phyloP scores from a whole-genome alignment of 1,284 basidiomycete genomes.

The Cutaneotrichosporon dermatis region DNA sequence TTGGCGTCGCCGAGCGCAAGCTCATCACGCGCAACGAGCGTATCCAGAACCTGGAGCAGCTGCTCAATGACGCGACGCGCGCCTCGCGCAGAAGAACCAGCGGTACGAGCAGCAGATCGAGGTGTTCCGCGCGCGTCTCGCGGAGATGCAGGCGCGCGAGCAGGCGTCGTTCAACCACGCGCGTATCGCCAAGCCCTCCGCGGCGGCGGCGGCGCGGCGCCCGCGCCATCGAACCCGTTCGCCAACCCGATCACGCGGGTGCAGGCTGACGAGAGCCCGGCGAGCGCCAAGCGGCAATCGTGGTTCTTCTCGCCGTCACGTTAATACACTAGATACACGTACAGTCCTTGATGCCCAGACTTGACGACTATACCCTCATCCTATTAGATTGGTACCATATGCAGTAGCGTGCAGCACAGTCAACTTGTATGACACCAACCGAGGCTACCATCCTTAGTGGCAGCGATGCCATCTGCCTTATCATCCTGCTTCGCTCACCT shows the following conservation, averaged over 20 bases:
- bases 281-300: conserved; percentile 20
- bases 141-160: conserved; percentile 78
- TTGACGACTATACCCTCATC: too few relatives aligned
- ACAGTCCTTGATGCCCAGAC: too few relatives aligned
- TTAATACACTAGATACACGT: not conserved
- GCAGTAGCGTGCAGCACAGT: too few relatives aligned
- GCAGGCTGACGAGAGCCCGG: conserved; percentile 39
- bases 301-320: conserved; percentile 28
- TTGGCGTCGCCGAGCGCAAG: conserved; percentile 93
- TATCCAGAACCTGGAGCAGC: conserved; percentile 88
- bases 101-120: conserved; percentile 91
- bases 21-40: conserved; percentile 92
- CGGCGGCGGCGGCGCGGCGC: conserved; percentile 66
- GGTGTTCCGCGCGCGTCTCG: conserved; percentile 83
- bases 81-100: conserved; percentile 84
- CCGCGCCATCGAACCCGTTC: conserved; percentile 1
- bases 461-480: too few relatives aligned
- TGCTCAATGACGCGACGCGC: conserved; percentile 87
- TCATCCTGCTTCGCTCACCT: too few relatives aligned
- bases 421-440: too few relatives aligned
- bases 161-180: conserved; percentile 54
- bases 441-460: too few relatives aligned
- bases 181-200: conserved; percentile 94
- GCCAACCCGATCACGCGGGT: conserved; percentile 39
- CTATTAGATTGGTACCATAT: too few relatives aligned